Evolutionary conservation across 2,329 filamentous ascomycete genomes (phyloP), one percentile per base, ranked within the genome.

Genomic region (Trichoderma sp.): DNA sequence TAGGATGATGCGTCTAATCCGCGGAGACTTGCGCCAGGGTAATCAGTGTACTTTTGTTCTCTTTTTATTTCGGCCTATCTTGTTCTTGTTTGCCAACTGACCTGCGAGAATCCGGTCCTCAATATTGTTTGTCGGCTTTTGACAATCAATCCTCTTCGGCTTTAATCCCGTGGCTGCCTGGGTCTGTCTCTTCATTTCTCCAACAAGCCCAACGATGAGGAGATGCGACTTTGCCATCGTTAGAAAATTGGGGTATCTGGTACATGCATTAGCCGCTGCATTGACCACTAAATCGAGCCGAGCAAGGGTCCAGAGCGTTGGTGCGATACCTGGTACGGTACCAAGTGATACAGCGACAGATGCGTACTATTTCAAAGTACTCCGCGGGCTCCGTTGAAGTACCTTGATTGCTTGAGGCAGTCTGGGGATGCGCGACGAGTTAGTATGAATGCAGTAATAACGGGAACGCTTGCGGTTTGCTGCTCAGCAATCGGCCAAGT

Each of bases 171-270:
- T 61, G 36, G 66, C 53, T 69, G 66, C 66, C 66, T 68, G 51
- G 51, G 34, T 8, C 51, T 15, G 47, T 15, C 3, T 32, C 30
- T 28, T 53, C 5, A 14, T 39, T 69, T 69, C 66, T 69, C 28
- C 66, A 68, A 68, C 32, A 69, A 58, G 56, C 66, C 66, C 66
- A 61, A 69, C 66, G 5, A 53, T 63, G 60, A 47, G 62, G 39
- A 34, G 66, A 47, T 61, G 66, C 53, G 66, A 34, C 66, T 69
- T 53, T 69, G 66, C 58, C 66, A 56, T 69, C 26, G 56, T 47
- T 34, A 5, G 30, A 57, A 60, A 60, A 60, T 68, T 32, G 43
- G 65, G 53, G 57, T 60, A 57, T 51, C 24, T 53, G 39, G 58
- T 62, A 62, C 58, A 26, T 53, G 47, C 47, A 53, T 53, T 53